Percentiles rank a stretch among this genome's conserved stretches.
Evolutionary conservation across 768 basidiomycete genomes (phyloP).

Genomic region (Kwoniella sp.): DNA sequence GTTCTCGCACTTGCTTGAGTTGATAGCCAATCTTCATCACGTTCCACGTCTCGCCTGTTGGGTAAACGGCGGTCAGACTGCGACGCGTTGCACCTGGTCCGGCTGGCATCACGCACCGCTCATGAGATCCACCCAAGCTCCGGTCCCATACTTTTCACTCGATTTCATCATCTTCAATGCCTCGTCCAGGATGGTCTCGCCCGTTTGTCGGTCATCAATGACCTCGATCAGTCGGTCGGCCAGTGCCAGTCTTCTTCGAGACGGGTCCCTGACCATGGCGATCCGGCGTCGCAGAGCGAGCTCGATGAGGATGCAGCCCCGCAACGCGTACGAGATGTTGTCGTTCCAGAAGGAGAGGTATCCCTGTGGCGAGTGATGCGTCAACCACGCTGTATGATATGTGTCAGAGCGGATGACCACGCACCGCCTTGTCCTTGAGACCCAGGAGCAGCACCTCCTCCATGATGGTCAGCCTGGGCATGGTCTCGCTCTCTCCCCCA

Average conservation of each 20-base stretch:
- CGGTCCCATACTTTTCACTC: slow-evolving; percentile 71
- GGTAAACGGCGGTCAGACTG: background rate
- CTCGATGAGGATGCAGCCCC: slow-evolving; percentile 97
- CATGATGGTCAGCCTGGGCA: slow-evolving; percentile 87
- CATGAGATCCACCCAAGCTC: slow-evolving; percentile 90
- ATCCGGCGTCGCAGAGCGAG: slow-evolving; percentile 92
- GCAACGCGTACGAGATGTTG: slow-evolving; percentile 96
- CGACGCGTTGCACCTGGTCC: background rate
- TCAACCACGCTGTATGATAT: background rate
- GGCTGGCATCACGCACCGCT: slow-evolving; percentile 62
- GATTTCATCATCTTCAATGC: slow-evolving; percentile 90
- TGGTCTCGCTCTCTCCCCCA: slow-evolving; percentile 56
- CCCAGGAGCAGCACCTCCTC: slow-evolving; percentile 93
- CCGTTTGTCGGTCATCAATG: slow-evolving; percentile 84
- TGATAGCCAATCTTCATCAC: slow-evolving; percentile 99
- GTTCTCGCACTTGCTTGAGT: slow-evolving; percentile 95
- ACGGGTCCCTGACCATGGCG: slow-evolving; percentile 79
- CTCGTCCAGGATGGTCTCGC: slow-evolving; percentile 94
- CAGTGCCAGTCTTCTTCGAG: slow-evolving; percentile 67
- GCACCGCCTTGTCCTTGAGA: slow-evolving; percentile 91
- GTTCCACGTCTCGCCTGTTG: slow-evolving; percentile 98
- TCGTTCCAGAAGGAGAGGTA: slow-evolving; percentile 99
- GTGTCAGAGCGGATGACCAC: slow-evolving; percentile 7
- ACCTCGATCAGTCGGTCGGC: slow-evolving; percentile 85
- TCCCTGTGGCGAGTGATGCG: slow-evolving; percentile 55